Evolutionary conservation across 768 basidiomycete genomes (phyloP).

Genomic region (Mycena pura): DNA sequence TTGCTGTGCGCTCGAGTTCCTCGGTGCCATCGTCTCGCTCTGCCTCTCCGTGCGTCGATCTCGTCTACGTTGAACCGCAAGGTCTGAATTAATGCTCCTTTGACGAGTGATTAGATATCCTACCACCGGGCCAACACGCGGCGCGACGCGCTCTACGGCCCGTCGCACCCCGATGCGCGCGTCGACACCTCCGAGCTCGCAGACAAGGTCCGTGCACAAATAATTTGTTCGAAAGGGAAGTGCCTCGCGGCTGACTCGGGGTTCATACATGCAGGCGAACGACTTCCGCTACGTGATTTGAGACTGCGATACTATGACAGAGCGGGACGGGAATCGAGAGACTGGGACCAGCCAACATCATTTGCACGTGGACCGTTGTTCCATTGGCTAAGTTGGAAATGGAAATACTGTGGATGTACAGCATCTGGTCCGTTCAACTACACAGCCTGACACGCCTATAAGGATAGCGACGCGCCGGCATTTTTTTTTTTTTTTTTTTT

Average conservation of each 20-base stretch:
- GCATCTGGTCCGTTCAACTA: too few relatives aligned
- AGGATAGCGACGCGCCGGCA: too few relatives aligned
- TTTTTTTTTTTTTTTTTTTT: too few relatives aligned
- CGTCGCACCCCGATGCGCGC: constrained; percentile 49
- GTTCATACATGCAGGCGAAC: constrained; percentile 51
- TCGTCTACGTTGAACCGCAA: neutral
- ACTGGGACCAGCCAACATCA: too few relatives aligned
- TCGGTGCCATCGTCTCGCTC: constrained; percentile 59
- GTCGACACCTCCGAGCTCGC: constrained; percentile 72
- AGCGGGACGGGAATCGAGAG: too few relatives aligned
- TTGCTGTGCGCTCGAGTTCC: constrained; percentile 58
- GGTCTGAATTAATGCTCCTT: neutral
- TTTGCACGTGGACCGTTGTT: too few relatives aligned
- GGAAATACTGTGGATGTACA: too few relatives aligned
- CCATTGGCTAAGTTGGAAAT: too few relatives aligned
- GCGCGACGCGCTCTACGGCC: constrained; percentile 60
- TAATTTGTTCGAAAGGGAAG: too few relatives aligned
- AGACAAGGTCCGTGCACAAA: constrained; percentile 70
- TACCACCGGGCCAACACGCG: constrained; percentile 67
- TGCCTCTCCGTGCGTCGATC: constrained; percentile 54
- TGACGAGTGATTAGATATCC: constrained; percentile 53
- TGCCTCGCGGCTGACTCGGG: neutral
- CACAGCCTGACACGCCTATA: too few relatives aligned
- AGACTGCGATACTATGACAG: too few relatives aligned
- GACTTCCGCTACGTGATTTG: constrained; percentile 66